Percentiles rank a stretch among this genome's conserved stretches.
These are phyloP conservation scores for Aspergillus puulaauensis DNA, from an alignment of 2,329 filamentous ascomycete genomes.

Conservation along the genomic window DNA sequence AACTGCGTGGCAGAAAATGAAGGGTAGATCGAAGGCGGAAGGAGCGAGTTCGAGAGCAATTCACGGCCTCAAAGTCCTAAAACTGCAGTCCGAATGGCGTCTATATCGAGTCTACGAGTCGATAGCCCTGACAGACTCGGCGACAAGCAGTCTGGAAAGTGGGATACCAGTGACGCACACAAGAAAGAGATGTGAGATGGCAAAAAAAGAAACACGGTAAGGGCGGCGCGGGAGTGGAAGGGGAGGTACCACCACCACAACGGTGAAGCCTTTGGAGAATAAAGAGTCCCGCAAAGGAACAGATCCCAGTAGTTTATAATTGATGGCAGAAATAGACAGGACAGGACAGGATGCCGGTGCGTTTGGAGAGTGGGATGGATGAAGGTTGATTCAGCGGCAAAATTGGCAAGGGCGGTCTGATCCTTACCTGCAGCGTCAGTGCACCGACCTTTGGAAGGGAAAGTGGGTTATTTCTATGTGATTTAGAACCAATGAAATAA, in stretches of 20 bases:
- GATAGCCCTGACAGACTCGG: neutral
- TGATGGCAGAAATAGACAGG: slow-evolving; percentile 2
- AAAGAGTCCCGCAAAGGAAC: neutral
- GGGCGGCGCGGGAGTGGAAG: slow-evolving; percentile 2
- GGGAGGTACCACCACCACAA: slow-evolving; percentile 10
- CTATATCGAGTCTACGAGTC: neutral
- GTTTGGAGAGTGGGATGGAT: slow-evolving; percentile 20
- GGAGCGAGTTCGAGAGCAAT: neutral
- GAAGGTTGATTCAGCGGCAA: slow-evolving; percentile 32
- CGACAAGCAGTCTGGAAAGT: neutral
- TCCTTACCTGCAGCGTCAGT: slow-evolving; percentile 12
- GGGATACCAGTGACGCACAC: slow-evolving; percentile 14
- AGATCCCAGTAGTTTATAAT: neutral
- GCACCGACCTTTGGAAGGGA: neutral
- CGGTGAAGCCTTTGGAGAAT: neutral
- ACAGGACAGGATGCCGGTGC: slow-evolving; percentile 8
- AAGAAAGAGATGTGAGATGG: slow-evolving; percentile 17
- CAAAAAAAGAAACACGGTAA: slow-evolving; percentile 17
- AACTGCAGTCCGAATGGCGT: neutral
- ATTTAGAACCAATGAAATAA: too few relatives aligned
- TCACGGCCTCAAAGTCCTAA: neutral
- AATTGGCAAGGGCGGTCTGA: slow-evolving; percentile 39
- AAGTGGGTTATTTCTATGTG: too few relatives aligned
- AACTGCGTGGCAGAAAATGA: slow-evolving; percentile 16
- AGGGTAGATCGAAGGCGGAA: slow-evolving; percentile 15